These are phyloP conservation scores for Pulveroboletus sp. DNA, from an alignment of 768 basidiomycete species.

Conservation along the genomic window DNA sequence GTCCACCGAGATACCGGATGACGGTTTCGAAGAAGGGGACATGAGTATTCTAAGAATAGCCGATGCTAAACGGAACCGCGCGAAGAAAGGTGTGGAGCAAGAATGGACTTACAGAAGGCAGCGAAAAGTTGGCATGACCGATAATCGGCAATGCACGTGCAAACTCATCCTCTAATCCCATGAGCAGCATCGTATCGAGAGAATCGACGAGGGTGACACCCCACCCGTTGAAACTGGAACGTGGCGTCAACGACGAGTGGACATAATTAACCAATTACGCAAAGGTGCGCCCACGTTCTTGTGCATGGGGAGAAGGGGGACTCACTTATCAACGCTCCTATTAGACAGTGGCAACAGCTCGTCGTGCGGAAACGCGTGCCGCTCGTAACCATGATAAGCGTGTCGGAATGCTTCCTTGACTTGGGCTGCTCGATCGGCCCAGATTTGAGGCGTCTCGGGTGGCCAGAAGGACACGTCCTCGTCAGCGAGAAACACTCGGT, in stretches of 20 bases:
- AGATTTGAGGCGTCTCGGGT: constrained; percentile 28
- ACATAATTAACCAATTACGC: background rate
- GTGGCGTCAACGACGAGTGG: background rate
- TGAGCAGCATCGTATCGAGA: constrained; percentile 79
- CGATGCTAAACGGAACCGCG: background rate
- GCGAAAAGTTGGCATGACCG: constrained; percentile 42
- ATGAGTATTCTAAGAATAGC: constrained; percentile 22
- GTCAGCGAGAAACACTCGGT: background rate
- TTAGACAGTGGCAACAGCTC: constrained; percentile 55
- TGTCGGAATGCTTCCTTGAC: constrained; percentile 62
- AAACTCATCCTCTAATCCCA: constrained; percentile 73
- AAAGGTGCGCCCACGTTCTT: background rate
- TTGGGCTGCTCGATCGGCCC: constrained; percentile 48
- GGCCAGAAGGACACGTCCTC: background rate
- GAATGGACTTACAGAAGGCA: constrained; percentile 34
- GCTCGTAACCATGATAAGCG: constrained; percentile 62
- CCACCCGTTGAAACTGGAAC: constrained; percentile 71
- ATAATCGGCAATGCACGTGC: constrained; percentile 52
- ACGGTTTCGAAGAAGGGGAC: constrained; percentile 76
- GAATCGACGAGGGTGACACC: constrained; percentile 74
- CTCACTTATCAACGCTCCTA: constrained; percentile 46
- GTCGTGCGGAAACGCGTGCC: constrained; percentile 58
- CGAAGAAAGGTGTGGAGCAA: background rate
- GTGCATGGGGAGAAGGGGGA: background rate
- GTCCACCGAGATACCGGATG: constrained; percentile 85